These are phyloP conservation scores for Talaromyces sp. DNA, from an alignment of 2,329 filamentous ascomycete genomes.

Conservation along the genomic window DNA sequence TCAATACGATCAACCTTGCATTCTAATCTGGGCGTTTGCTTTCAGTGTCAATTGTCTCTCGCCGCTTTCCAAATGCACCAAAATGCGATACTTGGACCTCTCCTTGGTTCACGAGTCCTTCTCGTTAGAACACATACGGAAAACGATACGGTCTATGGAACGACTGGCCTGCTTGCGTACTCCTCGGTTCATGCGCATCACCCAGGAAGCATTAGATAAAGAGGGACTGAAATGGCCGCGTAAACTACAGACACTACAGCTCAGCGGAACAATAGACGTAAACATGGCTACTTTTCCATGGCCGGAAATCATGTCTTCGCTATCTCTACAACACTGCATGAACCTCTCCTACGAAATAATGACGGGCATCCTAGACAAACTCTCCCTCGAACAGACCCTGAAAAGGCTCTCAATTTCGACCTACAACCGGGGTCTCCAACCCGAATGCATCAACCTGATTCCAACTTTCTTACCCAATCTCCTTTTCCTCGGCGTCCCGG, in stretches of 20 bases:
- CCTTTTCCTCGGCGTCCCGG: slow-evolving; percentile 26
- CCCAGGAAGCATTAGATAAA: slow-evolving; percentile 1
- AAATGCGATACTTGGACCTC: slow-evolving; percentile 49
- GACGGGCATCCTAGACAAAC: slow-evolving; percentile 21
- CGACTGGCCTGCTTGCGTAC: slow-evolving; percentile 44
- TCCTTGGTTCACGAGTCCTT: slow-evolving; percentile 50
- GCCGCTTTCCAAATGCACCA: slow-evolving; percentile 51
- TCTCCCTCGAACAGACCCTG: slow-evolving; percentile 17
- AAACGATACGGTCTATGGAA: slow-evolving; percentile 44
- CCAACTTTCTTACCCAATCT: slow-evolving; percentile 22
- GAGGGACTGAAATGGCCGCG: slow-evolving; percentile 22
- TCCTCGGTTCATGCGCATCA: slow-evolving; percentile 28
- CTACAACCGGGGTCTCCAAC: slow-evolving; percentile 21
- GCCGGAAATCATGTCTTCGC: slow-evolving; percentile 23
- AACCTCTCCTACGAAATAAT: slow-evolving; percentile 21
- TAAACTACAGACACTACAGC: slow-evolving; percentile 19
- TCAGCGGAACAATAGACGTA: slow-evolving; percentile 21
- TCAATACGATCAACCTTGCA: not conserved
- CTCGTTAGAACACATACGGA: slow-evolving; percentile 46
- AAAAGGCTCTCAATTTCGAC: slow-evolving; percentile 22
- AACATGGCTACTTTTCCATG: slow-evolving; percentile 22
- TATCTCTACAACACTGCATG: slow-evolving; percentile 22
- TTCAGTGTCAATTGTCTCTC: slow-evolving; percentile 51
- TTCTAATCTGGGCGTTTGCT: not conserved
- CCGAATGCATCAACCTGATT: slow-evolving; percentile 23